These are phyloP conservation scores for Chaetoceros muelleri DNA, from an alignment of 108 stramenopile species.

Conservation along the genomic window DNA sequence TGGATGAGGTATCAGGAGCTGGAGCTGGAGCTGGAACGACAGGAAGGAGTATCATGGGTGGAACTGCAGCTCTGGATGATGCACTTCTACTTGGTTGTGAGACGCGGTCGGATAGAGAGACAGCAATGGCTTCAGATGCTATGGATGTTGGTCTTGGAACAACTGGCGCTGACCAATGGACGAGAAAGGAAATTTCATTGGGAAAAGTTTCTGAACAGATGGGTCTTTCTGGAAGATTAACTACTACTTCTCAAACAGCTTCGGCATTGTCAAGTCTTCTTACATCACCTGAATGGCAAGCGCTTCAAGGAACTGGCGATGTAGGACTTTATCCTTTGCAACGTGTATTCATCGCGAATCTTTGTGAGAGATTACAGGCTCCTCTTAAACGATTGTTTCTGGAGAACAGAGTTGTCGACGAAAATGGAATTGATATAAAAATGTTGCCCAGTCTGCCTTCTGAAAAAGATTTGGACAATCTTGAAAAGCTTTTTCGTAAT, in stretches of 20 bases:
- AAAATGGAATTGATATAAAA: conserved; percentile 49
- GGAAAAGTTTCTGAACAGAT: neutral
- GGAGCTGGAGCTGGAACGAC: conserved; percentile 8
- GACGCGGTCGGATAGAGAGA: conserved; percentile 20
- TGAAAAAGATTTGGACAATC: conserved; percentile 66
- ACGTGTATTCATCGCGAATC: conserved; percentile 59
- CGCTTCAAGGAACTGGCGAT: conserved; percentile 38
- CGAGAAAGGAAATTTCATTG: conserved; percentile 2
- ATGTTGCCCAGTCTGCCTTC: conserved; percentile 59
- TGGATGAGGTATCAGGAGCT: conserved; percentile 30
- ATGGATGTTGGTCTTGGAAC: conserved; percentile 3
- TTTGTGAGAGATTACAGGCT: conserved; percentile 46
- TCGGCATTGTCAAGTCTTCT: conserved; percentile 49
- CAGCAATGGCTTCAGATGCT: conserved; percentile 6
- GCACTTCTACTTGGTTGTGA: conserved; percentile 34
- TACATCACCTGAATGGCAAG: conserved; percentile 59
- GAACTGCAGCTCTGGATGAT: conserved; percentile 57
- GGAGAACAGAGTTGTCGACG: conserved; percentile 62
- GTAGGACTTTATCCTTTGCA: conserved; percentile 41
- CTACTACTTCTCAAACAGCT: conserved; percentile 8
- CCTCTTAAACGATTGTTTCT: conserved; percentile 78
- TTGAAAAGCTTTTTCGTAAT: conserved; percentile 66
- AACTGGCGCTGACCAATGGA: conserved; percentile 25
- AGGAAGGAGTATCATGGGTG: conserved; percentile 64
- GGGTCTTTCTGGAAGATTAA: neutral